Evolutionary conservation across 768 basidiomycete species (phyloP).

Genomic region (Auriculariales sp.): DNA sequence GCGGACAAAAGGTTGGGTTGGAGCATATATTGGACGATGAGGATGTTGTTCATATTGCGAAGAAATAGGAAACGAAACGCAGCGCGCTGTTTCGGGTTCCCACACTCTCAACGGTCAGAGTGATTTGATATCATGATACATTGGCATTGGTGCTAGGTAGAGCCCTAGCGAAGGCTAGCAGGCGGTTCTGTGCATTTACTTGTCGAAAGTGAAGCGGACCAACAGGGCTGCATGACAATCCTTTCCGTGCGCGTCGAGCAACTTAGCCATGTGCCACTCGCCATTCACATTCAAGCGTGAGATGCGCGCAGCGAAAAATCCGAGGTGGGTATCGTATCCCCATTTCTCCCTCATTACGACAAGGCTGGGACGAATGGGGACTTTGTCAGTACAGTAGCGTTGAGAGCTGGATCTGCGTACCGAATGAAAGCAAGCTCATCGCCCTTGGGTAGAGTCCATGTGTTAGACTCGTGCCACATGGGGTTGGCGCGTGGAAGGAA

Average conservation of each 20-base stretch:
- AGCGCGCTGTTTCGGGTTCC: background rate
- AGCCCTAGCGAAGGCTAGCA: too few relatives aligned
- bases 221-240: slow-evolving; percentile 17
- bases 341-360: slow-evolving; percentile 4
- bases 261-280: slow-evolving; percentile 29
- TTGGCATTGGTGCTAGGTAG: too few relatives aligned
- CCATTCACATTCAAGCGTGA: slow-evolving; percentile 30
- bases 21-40: slow-evolving; percentile 82
- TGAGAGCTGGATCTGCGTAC: slow-evolving; percentile 27
- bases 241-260: slow-evolving; percentile 38
- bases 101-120: background rate
- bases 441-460: slow-evolving; percentile 30
- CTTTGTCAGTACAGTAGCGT: slow-evolving; percentile 26
- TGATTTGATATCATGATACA: background rate
- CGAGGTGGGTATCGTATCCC: slow-evolving; percentile 3
- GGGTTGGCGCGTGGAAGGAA: slow-evolving; percentile 19
- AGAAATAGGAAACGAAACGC: slow-evolving; percentile 31
- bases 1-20: slow-evolving; percentile 89
- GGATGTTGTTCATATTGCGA: slow-evolving; percentile 58
- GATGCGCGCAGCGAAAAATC: slow-evolving; percentile 28
- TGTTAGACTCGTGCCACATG: slow-evolving; percentile 23
- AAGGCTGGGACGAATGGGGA: too few relatives aligned
- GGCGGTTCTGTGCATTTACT: background rate
- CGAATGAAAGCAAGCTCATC: slow-evolving; percentile 41
- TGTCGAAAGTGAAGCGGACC: slow-evolving; percentile 14